Conservation (phyloP, 768 basidiomycete genomes). For the Sarcodon aspratus region DNA sequence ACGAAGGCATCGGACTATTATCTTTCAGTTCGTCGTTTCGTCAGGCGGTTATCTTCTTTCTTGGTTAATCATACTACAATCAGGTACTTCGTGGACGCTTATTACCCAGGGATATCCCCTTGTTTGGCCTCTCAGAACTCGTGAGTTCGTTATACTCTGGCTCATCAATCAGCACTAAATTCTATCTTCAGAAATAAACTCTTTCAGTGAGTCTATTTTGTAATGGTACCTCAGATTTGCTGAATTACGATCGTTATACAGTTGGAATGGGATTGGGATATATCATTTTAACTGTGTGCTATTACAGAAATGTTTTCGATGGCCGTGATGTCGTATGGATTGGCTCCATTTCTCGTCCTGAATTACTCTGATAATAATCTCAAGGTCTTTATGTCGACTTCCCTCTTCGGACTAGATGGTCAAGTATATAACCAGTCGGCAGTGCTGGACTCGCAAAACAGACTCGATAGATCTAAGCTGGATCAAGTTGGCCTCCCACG, state of each 20-base stretch:
- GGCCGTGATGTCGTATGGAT: slow-evolving; percentile 28
- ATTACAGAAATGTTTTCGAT: slow-evolving; percentile 34
- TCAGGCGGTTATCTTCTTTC: no score
- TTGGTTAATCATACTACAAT: no score
- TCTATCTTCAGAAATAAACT: slow-evolving; percentile 24
- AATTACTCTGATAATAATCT: no score
- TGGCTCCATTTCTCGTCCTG: no score
- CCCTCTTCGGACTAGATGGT: slow-evolving; percentile 27
- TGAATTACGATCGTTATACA: slow-evolving; percentile 7
- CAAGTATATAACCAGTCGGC: slow-evolving; percentile 28
- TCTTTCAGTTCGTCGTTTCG: slow-evolving; percentile 22
- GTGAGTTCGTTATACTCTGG: slow-evolving; percentile 15
- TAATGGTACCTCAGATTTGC: background rate
- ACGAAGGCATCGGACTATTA: slow-evolving; percentile 38
- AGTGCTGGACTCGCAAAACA: slow-evolving; percentile 27
- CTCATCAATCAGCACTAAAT: background rate
- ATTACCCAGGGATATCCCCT: slow-evolving; percentile 44
- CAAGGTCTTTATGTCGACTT: slow-evolving; percentile 26
- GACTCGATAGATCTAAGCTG: slow-evolving; percentile 20
- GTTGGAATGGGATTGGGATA: slow-evolving; percentile 40
- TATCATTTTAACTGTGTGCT: slow-evolving; percentile 26
- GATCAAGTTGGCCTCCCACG: slow-evolving; percentile 17
- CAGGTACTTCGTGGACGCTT: slow-evolving; percentile 32
- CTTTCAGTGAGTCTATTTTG: slow-evolving; percentile 22
- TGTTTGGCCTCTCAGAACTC: slow-evolving; percentile 45